phyloP scores from a whole-genome alignment of 1,284 basidiomycete species.

The Leccinum glutinopallens region DNA sequence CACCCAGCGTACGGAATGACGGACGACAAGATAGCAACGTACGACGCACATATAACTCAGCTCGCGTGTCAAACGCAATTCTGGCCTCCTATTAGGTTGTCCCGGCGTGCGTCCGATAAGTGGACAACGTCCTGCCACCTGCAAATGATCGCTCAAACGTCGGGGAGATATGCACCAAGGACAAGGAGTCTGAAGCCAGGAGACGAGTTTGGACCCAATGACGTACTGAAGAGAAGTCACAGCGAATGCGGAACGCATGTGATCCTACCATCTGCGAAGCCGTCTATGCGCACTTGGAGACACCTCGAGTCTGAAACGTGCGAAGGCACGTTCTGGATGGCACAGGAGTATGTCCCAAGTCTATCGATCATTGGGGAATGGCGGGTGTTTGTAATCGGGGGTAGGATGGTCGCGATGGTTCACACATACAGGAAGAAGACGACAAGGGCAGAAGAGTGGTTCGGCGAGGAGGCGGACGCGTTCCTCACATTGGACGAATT shows the following conservation, averaged over 20 bases:
- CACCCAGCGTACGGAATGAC: neutral
- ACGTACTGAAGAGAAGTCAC: slow-evolving; percentile 5
- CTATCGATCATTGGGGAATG: neutral
- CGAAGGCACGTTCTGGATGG: slow-evolving; percentile 1
- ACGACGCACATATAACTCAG: neutral
- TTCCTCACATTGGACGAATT: slow-evolving; percentile 3
- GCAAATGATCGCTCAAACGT: neutral
- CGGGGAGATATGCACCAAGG: neutral
- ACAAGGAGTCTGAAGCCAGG: neutral
- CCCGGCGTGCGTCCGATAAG: neutral
- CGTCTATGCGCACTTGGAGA: neutral
- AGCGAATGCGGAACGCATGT: slow-evolving; percentile 4
- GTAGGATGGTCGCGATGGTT: neutral
- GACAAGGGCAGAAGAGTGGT: neutral
- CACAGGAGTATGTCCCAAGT: slow-evolving; percentile 4
- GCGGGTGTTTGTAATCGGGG: slow-evolving; percentile 2
- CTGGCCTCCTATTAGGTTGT: neutral
- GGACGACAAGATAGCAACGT: neutral
- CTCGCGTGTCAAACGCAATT: neutral
- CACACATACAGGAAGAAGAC: neutral
- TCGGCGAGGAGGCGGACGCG: neutral
- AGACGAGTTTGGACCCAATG: neutral
- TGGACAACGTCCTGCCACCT: slow-evolving; percentile 2
- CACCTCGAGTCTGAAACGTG: neutral
- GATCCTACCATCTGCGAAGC: neutral